phyloP scores from a whole-genome alignment of 2,329 filamentous ascomycete genomes.

The Pseudogymnoascus sp. region DNA sequence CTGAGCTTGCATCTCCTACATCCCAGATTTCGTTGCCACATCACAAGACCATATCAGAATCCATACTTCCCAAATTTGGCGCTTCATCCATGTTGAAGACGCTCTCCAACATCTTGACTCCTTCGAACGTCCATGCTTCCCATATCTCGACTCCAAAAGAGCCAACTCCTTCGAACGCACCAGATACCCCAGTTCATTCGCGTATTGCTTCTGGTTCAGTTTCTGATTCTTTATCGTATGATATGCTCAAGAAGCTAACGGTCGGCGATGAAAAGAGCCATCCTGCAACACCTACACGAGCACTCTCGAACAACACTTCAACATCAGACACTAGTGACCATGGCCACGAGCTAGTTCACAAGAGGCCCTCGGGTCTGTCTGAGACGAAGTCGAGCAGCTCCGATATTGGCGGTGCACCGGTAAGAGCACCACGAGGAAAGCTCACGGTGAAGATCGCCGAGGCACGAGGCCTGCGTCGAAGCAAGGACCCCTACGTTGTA shows the following conservation, averaged over 20 bases:
- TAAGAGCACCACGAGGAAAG: conserved; percentile 73
- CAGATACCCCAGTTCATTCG: conserved; percentile 45
- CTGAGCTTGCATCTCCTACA: conserved; percentile 18
- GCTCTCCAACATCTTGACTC: conserved; percentile 57
- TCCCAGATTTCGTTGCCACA: conserved; percentile 16
- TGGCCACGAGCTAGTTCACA: conserved; percentile 22
- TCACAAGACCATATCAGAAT: conserved; percentile 39
- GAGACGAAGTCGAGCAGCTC: conserved; percentile 26
- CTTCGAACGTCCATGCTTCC: conserved; percentile 55
- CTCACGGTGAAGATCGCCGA: conserved; percentile 83
- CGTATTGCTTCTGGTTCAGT: conserved; percentile 39
- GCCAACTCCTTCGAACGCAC: conserved; percentile 44
- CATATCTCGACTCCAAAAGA: conserved; percentile 63
- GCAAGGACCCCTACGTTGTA: conserved; percentile 87
- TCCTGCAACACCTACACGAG: conserved; percentile 80
- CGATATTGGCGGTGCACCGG: conserved; percentile 46
- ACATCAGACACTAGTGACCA: conserved; percentile 36
- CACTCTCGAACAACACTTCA: conserved; percentile 54
- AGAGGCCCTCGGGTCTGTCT: conserved; percentile 35
- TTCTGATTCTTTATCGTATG: conserved; percentile 54
- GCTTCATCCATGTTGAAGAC: conserved; percentile 44
- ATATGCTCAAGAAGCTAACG: conserved; percentile 82
- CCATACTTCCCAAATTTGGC: conserved; percentile 36
- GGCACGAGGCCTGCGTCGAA: conserved; percentile 72
- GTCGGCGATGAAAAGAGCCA: conserved; percentile 81